These are phyloP conservation scores for Epichloe sp. DNA, from an alignment of 2,329 filamentous ascomycete genomes.

Conservation along the genomic window DNA sequence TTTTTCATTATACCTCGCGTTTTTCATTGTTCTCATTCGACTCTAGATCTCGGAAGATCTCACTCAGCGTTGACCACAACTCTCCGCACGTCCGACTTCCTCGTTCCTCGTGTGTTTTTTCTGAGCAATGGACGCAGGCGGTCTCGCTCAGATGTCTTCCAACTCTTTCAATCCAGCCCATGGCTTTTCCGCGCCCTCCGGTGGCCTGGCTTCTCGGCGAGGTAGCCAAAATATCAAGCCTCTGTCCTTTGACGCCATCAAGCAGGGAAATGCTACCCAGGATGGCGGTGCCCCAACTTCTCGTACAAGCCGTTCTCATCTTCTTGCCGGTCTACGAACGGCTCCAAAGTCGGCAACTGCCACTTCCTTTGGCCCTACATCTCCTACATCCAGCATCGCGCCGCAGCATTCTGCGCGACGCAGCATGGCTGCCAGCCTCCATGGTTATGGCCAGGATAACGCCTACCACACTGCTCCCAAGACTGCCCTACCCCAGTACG, in stretches of 20 bases:
- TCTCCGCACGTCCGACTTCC: not conserved
- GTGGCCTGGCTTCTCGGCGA: slow-evolving; percentile 72
- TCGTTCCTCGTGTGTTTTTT: not conserved
- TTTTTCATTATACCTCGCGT: not conserved
- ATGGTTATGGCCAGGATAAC: slow-evolving; percentile 29
- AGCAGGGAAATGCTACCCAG: slow-evolving; percentile 54
- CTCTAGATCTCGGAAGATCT: not conserved
- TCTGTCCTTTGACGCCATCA: slow-evolving; percentile 62
- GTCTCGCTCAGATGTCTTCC: slow-evolving; percentile 99
- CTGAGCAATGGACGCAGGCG: slow-evolving; percentile 78
- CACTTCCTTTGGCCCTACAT: slow-evolving; percentile 57
- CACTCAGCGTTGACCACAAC: not conserved
- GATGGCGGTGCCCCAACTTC: slow-evolving; percentile 66
- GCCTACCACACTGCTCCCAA: slow-evolving; percentile 36
- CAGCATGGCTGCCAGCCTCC: slow-evolving; percentile 30
- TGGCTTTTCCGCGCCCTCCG: slow-evolving; percentile 61
- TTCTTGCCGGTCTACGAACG: slow-evolving; percentile 85
- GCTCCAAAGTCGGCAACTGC: slow-evolving; percentile 76
- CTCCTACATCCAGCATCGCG: slow-evolving; percentile 32
- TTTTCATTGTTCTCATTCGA: not conserved
- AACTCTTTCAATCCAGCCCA: slow-evolving; percentile 60
- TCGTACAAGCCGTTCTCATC: slow-evolving; percentile 85
- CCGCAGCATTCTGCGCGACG: slow-evolving; percentile 30
- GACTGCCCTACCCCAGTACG: slow-evolving; percentile 41
- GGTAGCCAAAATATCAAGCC: slow-evolving; percentile 85